These are phyloP conservation scores for Calocybe gangraenosa DNA, from an alignment of 768 basidiomycete species.

Conservation along the genomic window DNA sequence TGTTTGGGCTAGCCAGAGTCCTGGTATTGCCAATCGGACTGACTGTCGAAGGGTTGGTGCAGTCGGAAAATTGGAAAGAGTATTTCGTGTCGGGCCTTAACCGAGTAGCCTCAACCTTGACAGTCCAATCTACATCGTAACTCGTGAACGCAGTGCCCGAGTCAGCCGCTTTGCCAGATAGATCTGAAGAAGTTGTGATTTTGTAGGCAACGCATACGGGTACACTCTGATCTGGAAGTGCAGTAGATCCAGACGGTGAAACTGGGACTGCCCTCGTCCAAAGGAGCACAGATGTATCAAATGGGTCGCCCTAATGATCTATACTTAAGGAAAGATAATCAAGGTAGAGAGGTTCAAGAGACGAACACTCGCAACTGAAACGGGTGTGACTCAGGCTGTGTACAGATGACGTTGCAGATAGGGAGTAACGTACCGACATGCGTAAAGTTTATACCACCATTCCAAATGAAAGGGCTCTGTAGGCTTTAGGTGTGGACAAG, in stretches of 20 bases:
- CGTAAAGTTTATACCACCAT: conserved; percentile 5
- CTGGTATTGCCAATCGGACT: conserved; percentile 49
- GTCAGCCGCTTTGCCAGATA: conserved; percentile 33
- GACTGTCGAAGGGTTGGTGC: conserved; percentile 36
- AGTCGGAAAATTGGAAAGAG: conserved; percentile 53
- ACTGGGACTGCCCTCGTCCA: conserved; percentile 53
- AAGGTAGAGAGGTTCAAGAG: background rate
- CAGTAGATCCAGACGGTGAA: conserved; percentile 20
- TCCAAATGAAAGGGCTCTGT: conserved; percentile 4
- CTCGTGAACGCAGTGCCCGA: conserved; percentile 49
- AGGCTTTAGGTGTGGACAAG: background rate
- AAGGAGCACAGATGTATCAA: conserved; percentile 48
- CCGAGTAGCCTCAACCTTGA: conserved; percentile 55
- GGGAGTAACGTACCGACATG: conserved; percentile 24
- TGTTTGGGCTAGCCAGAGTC: conserved; percentile 43
- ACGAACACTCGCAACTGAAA: conserved; percentile 46
- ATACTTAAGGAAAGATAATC: background rate
- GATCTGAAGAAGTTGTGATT: conserved; percentile 31
- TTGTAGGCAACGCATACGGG: conserved; percentile 50
- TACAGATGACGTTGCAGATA: conserved; percentile 6
- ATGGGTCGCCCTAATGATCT: conserved; percentile 44
- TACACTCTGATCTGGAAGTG: conserved; percentile 43
- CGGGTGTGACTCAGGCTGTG: background rate
- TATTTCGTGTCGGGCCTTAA: conserved; percentile 50
- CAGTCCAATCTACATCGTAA: conserved; percentile 56